Conservation (phyloP, 352 stramenopile genomes). For the Pythium aristosporum region DNA sequence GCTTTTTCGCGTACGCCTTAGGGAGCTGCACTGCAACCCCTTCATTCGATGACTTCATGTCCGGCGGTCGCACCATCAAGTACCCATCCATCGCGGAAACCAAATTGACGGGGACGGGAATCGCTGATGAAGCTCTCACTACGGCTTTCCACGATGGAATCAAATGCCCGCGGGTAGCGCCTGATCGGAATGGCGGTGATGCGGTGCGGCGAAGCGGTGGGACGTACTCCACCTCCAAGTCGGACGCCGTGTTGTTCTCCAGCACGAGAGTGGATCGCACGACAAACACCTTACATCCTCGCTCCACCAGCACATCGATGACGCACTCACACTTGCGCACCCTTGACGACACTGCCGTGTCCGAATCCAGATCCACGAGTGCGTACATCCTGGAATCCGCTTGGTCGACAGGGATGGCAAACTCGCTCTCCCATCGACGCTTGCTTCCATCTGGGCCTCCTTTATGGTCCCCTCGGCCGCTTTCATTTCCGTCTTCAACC, state of each 20-base stretch:
- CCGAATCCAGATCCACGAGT: constrained; percentile 61
- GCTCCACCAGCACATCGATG: constrained; percentile 83
- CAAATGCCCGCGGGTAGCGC: constrained; percentile 34
- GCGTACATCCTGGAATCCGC: constrained; percentile 83
- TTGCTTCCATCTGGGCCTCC: constrained; percentile 1
- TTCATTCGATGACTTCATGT: constrained; percentile 43
- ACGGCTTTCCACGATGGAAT: constrained; percentile 69
- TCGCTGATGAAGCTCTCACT: constrained; percentile 53
- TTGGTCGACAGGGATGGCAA: constrained; percentile 79
- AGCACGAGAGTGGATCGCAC: constrained; percentile 78
- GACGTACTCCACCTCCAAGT: constrained; percentile 85
- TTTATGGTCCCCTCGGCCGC: constrained; percentile 15
- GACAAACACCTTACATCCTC: constrained; percentile 87
- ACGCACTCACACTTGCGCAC: constrained; percentile 84
- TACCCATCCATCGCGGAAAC: constrained; percentile 70
- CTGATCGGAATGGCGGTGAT: constrained; percentile 36
- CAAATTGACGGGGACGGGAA: constrained; percentile 73
- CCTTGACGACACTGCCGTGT: constrained; percentile 32
- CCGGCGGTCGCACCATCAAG: constrained; percentile 67
- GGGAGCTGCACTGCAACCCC: constrained; percentile 27
- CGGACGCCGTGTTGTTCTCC: constrained; percentile 82
- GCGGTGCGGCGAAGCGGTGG: constrained; percentile 44
- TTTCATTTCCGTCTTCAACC: constrained; percentile 45
- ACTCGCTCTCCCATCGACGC: constrained; percentile 71
- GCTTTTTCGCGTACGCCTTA: constrained; percentile 77